Evolutionary conservation across 2,329 filamentous ascomycete genomes (phyloP).

Genomic region (Tolypocladium amazonense): DNA sequence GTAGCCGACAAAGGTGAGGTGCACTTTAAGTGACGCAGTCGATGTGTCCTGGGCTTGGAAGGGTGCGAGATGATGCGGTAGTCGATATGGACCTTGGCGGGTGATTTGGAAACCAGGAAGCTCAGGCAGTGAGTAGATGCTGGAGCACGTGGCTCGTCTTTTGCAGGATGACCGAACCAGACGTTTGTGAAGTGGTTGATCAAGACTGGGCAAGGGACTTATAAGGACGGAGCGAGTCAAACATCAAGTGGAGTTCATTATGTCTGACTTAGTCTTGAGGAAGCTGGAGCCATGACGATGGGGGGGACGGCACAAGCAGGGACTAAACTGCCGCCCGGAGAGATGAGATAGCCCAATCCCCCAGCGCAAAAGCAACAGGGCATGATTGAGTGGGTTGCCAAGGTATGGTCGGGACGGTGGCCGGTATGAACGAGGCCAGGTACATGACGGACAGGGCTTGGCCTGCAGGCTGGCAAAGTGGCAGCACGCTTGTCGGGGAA

Average conservation of each 20-base stretch:
- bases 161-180: background rate
- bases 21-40: background rate
- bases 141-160: background rate
- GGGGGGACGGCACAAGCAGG: constrained; percentile 1
- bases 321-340: constrained; percentile 4
- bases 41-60: background rate
- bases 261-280: constrained; percentile 1
- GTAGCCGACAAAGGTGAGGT: background rate
- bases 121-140: background rate
- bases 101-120: background rate
- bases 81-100: background rate
- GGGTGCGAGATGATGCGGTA: background rate
- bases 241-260: constrained; percentile 3
- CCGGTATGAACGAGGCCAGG: constrained; percentile 1
- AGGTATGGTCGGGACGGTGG: background rate
- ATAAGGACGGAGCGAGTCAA: constrained; percentile 2
- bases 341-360: constrained; percentile 1
- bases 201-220: constrained; percentile 1
- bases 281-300: constrained; percentile 2
- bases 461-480: background rate
- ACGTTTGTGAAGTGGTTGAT: background rate
- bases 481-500: constrained; percentile 1
- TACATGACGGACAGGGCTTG: background rate
- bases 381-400: background rate
- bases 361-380: constrained; percentile 3